These are phyloP conservation scores for Colletotrichum sp. DNA, from an alignment of 2,329 filamentous ascomycete species.

Conservation along the genomic window DNA sequence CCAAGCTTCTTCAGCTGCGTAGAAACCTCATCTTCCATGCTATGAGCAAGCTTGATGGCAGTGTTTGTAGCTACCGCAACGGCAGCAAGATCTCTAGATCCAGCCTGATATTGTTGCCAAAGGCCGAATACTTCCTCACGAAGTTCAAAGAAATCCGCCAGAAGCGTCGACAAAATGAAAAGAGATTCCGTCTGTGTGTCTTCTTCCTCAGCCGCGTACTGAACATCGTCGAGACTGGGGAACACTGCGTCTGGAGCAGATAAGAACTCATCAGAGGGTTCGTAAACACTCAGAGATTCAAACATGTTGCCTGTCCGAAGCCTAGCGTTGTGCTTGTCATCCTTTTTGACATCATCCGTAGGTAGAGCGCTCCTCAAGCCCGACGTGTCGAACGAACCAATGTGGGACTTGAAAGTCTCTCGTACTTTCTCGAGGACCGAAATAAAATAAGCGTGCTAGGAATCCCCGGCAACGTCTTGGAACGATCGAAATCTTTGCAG, in stretches of 20 bases:
- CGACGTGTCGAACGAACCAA: not conserved
- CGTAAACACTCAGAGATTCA: slow-evolving; percentile 36
- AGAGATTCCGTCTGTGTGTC: slow-evolving; percentile 26
- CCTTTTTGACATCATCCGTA: not conserved
- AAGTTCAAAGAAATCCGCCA: slow-evolving; percentile 34
- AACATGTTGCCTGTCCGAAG: slow-evolving; percentile 34
- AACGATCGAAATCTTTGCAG: slow-evolving; percentile 22
- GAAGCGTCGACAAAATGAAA: slow-evolving; percentile 29
- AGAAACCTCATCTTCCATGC: slow-evolving; percentile 33
- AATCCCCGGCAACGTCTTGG: slow-evolving; percentile 26
- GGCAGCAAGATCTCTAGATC: slow-evolving; percentile 32
- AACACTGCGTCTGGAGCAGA: slow-evolving; percentile 28
- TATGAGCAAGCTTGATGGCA: slow-evolving; percentile 35
- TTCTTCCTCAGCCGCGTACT: slow-evolving; percentile 33
- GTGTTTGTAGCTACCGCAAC: slow-evolving; percentile 42
- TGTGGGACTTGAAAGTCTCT: slow-evolving; percentile 29
- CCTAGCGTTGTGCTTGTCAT: not conserved
- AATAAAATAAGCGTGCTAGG: slow-evolving; percentile 37
- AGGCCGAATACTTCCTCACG: slow-evolving; percentile 31
- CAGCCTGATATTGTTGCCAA: slow-evolving; percentile 32
- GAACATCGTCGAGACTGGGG: not conserved
- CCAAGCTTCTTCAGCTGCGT: slow-evolving; percentile 20
- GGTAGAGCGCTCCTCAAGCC: not conserved
- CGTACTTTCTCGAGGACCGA: slow-evolving; percentile 38
- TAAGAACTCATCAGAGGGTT: slow-evolving; percentile 41